Base-by-base conservation (phyloP, 2,329 filamentous ascomycete genomes). In the Rhinocladiella similis region DNA sequence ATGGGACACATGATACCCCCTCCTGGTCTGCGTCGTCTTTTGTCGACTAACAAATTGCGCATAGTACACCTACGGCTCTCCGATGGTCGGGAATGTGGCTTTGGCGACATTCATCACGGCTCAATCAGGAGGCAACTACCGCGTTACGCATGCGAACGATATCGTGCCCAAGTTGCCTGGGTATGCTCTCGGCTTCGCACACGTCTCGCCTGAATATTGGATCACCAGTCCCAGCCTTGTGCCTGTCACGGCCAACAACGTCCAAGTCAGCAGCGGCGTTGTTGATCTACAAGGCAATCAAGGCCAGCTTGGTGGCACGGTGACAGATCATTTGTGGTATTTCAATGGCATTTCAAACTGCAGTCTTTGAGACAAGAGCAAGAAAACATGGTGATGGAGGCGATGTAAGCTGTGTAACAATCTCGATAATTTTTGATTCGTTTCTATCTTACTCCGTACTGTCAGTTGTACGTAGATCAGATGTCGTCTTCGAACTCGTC, bases 21-120 rank as follows among this genome's bases (percentile, higher is more conserved):
- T 7, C 4, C 25, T 3, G 9, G 12, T 35, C 38, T 5, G 36
- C 13, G 19, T 13, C 14, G n/a, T 20, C 25, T 18, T 16, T 25
- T 18, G 14, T 49, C 42, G 29, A 27, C 42, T 53, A 22, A 46
- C 51, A 50, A 39, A 47, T 22, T 29, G 20, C 33, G 38, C 19
- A 41, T 47, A 76, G 73, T 77, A 75, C 56, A 72, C 70, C 1
- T 77, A 72, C 42, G 75, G 74, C n/a, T 68, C 68, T 16, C 75
- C 75, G 1, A 75, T 74, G 33, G 69, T 76, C 2, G 75, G 73
- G 5, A 75, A 75, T 41, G 39, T 61, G n/a, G 64, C 64, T 2
- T 62, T 76, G 41, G 72, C 72, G 10, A 61, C 65, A 13, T 75
- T 72, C 51, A 70, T 76, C 61, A 73, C 72, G 2, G 54, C 53